Evolutionary conservation across 2,329 filamentous ascomycete species (phyloP).

Genomic region (Hypoxylon sp.): DNA sequence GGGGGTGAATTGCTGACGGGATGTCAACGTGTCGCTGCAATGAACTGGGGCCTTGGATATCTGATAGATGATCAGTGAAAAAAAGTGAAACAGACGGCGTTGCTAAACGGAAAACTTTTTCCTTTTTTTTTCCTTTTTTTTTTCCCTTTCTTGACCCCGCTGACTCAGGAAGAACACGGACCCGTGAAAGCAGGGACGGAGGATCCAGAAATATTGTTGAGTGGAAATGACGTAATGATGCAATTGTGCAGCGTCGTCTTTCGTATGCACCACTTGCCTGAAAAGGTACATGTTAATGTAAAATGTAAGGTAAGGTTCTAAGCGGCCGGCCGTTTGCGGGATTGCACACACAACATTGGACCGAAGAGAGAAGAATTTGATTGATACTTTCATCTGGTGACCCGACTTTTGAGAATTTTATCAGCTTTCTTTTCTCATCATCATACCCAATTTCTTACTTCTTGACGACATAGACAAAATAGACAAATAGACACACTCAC

Average conservation of each 20-base stretch:
- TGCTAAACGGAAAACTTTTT: constrained; percentile 29
- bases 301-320: too few species aligned
- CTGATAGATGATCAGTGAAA: constrained; percentile 31
- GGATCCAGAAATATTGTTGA: too few species aligned
- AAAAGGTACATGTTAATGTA: too few species aligned
- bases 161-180: constrained; percentile 18
- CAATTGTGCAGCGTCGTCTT: constrained; percentile 14
- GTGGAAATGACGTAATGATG: constrained; percentile 35
- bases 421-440: too few species aligned
- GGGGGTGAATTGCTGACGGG: constrained; percentile 5
- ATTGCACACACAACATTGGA: too few species aligned
- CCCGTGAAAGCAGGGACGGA: too few species aligned
- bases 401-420: too few species aligned
- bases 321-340: constrained; percentile 8
- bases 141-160: too few species aligned
- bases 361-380: too few species aligned
- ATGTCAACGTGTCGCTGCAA: constrained; percentile 36
- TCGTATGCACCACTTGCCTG: too few species aligned
- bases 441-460: neutral
- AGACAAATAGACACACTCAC: neutral
- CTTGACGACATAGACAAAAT: neutral
- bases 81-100: constrained; percentile 26
- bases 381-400: neutral
- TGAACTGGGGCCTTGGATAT: constrained; percentile 34
- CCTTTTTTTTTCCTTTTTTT: too few species aligned